A percentile compares a stretch with the other conserved stretches of the same genome.
phyloP scores from a whole-genome alignment of 768 basidiomycete species.

The Termitomyces titanicus region DNA sequence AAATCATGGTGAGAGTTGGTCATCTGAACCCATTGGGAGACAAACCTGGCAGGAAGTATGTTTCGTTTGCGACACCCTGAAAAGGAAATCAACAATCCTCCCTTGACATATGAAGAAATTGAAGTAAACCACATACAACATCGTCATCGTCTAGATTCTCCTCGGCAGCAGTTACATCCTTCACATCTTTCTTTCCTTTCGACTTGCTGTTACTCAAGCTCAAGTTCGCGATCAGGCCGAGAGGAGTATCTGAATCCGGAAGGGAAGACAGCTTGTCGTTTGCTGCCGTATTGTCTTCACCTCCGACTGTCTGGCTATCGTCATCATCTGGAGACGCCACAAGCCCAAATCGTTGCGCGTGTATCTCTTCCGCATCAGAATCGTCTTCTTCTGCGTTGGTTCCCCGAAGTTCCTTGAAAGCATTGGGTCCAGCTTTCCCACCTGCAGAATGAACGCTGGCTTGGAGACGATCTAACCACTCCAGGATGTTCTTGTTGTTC shows the following conservation, averaged over 20 bases:
- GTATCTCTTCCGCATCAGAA: constrained; percentile 38
- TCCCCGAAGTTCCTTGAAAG: constrained; percentile 43
- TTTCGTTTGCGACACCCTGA: constrained; percentile 78
- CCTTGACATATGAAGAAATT: not conserved
- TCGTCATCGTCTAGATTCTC: constrained; percentile 60
- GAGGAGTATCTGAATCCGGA: constrained; percentile 69
- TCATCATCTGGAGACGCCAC: constrained; percentile 21
- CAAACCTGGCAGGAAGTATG: constrained; percentile 74
- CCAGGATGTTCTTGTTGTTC: constrained; percentile 63
- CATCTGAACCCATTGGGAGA: not conserved
- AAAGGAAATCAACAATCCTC: constrained; percentile 3
- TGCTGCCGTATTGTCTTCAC: constrained; percentile 32
- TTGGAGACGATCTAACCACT: constrained; percentile 72
- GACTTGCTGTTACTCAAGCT: constrained; percentile 54
- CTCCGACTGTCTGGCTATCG: constrained; percentile 22
- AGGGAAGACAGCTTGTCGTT: constrained; percentile 47
- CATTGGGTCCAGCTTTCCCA: constrained; percentile 35
- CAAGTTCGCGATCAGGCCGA: constrained; percentile 72
- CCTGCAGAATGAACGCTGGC: constrained; percentile 51
- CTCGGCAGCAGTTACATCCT: constrained; percentile 31
- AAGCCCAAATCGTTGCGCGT: constrained; percentile 18
- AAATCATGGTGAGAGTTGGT: not conserved
- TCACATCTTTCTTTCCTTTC: constrained; percentile 36
- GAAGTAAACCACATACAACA: constrained; percentile 40
- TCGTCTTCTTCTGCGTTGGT: constrained; percentile 32